Conservation (phyloP, 441 rosid species). For the Populus trichocarpa region DNA sequence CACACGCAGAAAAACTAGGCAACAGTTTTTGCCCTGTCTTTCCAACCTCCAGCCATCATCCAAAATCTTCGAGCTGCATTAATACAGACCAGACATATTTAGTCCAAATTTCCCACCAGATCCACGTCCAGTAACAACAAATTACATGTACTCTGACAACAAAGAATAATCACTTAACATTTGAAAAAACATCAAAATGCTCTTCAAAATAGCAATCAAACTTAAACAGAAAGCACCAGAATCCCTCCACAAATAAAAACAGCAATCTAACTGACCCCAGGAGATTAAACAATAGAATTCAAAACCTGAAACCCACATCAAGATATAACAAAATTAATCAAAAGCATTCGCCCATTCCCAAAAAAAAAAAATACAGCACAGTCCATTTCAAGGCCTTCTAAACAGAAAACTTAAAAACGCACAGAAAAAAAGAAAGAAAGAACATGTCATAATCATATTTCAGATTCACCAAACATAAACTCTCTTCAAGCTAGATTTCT, state of each 20-base stretch:
- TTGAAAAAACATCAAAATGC: background rate
- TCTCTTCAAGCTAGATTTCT: background rate
- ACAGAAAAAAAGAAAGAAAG: background rate
- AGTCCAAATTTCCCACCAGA: background rate
- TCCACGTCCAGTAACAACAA: background rate
- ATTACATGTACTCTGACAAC: background rate
- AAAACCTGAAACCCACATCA: slow-evolving; percentile 15
- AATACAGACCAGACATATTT: slow-evolving; percentile 7
- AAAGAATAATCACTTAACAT: slow-evolving; percentile 8
- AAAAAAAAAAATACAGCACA: background rate
- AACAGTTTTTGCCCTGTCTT: slow-evolving; percentile 2
- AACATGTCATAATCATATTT: background rate
- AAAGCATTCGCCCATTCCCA: background rate
- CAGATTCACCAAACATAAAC: background rate
- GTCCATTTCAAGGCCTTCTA: background rate
- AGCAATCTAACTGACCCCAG: background rate
- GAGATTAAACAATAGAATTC: background rate
- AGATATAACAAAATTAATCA: background rate
- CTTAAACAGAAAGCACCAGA: background rate
- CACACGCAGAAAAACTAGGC: background rate
- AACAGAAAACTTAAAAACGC: background rate
- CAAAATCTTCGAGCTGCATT: slow-evolving; percentile 19
- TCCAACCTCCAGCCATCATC: background rate
- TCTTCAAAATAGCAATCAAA: background rate
- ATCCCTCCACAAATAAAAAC: background rate